Percentiles rank a stretch among this genome's conserved stretches.
Evolutionary conservation across 1,139 yeast species (phyloP).

Genomic region (Candida sp.): DNA sequence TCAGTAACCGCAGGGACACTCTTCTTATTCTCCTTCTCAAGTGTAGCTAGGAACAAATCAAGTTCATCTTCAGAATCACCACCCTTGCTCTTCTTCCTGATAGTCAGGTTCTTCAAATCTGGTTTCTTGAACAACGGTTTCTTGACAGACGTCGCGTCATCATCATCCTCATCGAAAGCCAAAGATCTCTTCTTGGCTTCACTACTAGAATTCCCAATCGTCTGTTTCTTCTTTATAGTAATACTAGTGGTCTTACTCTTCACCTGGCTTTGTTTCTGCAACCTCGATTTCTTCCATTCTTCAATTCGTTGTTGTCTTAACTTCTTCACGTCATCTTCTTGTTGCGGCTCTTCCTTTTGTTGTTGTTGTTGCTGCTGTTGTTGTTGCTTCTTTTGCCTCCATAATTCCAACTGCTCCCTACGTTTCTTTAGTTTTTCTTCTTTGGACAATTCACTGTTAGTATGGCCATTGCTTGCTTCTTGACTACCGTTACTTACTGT

Average conservation of each 20-base stretch:
- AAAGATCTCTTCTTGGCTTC: slow-evolving; percentile 9
- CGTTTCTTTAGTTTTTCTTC: slow-evolving; percentile 40
- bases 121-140: slow-evolving; percentile 32
- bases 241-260: slow-evolving; percentile 1
- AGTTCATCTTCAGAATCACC: slow-evolving; percentile 24
- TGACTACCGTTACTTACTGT: slow-evolving; percentile 3
- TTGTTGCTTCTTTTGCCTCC: slow-evolving; percentile 42
- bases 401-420: slow-evolving; percentile 44
- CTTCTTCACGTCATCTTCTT: slow-evolving; percentile 19
- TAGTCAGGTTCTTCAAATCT: slow-evolving; percentile 10
- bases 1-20: neutral
- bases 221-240: slow-evolving; percentile 4
- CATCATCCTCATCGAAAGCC: slow-evolving; percentile 22
- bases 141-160: slow-evolving; percentile 19
- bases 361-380: slow-evolving; percentile 13
- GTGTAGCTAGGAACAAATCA: slow-evolving; percentile 20
- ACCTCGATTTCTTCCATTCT: slow-evolving; percentile 42
- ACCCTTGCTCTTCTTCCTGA: slow-evolving; percentile 6
- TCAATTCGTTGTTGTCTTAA: slow-evolving; percentile 36
- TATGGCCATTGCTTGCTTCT: slow-evolving; percentile 6
- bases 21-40: slow-evolving; percentile 3
- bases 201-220: neutral
- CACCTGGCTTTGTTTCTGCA: slow-evolving; percentile 14
- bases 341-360: neutral
- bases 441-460: slow-evolving; percentile 21